Evolutionary conservation across 2,329 filamentous ascomycete genomes (phyloP).

Genomic region (Penicillium aurantiogriseum): DNA sequence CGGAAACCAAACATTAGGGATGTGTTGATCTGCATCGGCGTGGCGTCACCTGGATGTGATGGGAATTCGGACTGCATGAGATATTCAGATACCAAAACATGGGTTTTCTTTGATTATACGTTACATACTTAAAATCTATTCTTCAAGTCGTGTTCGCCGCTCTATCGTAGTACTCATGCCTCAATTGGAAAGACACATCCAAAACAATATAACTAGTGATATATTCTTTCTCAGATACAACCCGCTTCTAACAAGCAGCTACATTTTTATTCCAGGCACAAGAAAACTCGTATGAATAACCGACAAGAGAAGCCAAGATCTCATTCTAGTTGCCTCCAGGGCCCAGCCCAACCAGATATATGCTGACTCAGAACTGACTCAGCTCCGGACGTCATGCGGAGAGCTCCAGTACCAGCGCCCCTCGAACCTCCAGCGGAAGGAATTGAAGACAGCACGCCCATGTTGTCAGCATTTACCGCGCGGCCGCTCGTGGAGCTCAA

Average conservation of each 20-base stretch:
- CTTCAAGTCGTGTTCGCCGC: neutral
- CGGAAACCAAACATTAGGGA: neutral
- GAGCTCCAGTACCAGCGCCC: constrained; percentile 7
- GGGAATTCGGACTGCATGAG: constrained; percentile 12
- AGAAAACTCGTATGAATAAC: neutral
- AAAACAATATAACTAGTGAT: neutral
- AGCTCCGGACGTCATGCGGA: constrained; percentile 15
- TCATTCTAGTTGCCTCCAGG: neutral
- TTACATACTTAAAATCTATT: constrained; percentile 2
- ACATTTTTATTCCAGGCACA: too few relatives aligned
- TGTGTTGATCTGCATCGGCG: constrained; percentile 13
- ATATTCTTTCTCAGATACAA: neutral
- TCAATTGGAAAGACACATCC: neutral
- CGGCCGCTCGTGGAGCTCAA: constrained; percentile 96
- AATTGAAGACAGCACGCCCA: constrained; percentile 43
- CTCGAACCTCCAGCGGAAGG: constrained; percentile 13
- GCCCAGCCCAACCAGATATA: neutral
- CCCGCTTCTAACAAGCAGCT: neutral
- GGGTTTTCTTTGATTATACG: neutral
- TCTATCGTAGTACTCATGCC: neutral
- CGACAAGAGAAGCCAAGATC: neutral
- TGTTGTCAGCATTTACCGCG: constrained; percentile 97
- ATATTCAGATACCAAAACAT: constrained; percentile 18
- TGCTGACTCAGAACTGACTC: constrained; percentile 15
- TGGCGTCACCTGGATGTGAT: constrained; percentile 14